Percentiles rank a stretch among this genome's conserved stretches.
These are phyloP conservation scores for Syzygium malaccense DNA, from an alignment of 441 rosid species.

Conservation along the genomic window DNA sequence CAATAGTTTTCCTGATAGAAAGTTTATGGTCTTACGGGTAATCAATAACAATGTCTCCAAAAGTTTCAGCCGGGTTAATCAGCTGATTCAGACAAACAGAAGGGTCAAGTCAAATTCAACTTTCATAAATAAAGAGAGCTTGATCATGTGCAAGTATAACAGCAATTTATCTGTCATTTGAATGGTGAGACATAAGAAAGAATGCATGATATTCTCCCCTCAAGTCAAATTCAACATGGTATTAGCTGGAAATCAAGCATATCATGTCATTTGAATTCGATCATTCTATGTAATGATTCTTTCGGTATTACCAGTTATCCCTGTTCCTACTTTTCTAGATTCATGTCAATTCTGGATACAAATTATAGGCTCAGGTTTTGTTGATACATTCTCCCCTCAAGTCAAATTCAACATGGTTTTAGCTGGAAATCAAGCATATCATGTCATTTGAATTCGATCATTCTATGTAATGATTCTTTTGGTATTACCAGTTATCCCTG, in stretches of 20 bases:
- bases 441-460: neutral
- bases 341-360: neutral
- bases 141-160: neutral
- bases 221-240: neutral
- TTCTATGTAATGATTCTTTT: neutral
- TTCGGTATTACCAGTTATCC: neutral
- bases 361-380: neutral
- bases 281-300: neutral
- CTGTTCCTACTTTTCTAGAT: neutral
- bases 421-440: neutral
- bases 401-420: neutral
- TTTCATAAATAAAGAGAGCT: neutral
- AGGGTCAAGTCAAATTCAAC: neutral
- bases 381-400: neutral
- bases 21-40: conserved; percentile 60
- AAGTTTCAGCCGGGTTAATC: conserved; percentile 98
- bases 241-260: neutral
- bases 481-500: neutral
- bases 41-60: conserved; percentile 95
- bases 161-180: neutral
- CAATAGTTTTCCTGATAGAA: neutral
- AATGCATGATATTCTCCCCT: neutral
- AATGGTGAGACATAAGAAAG: neutral
- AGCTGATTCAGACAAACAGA: conserved; percentile 40
- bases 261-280: neutral